These are phyloP conservation scores for Oryza glumipatula DNA, from an alignment of 176 grass and related monocot species.

Conservation along the genomic window DNA sequence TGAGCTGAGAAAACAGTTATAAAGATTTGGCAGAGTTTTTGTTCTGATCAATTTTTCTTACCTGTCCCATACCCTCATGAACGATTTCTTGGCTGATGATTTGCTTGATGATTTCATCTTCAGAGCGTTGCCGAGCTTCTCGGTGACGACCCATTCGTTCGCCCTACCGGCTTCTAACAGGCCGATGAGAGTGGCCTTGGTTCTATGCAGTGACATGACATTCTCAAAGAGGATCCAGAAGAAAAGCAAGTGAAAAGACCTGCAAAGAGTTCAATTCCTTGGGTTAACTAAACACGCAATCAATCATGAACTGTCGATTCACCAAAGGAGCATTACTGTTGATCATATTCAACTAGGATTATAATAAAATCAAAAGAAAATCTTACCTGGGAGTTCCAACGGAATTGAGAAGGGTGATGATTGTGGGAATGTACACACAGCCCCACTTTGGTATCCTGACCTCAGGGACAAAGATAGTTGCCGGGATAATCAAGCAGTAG, in stretches of 20 bases:
- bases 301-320: neutral
- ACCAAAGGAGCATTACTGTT: neutral
- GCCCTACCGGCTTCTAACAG: slow-evolving; percentile 72
- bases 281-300: slow-evolving; percentile 16
- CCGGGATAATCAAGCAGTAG: slow-evolving; percentile 81
- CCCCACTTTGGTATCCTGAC: slow-evolving; percentile 82
- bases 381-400: slow-evolving; percentile 86
- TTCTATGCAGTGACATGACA: slow-evolving; percentile 85
- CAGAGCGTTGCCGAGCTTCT: slow-evolving; percentile 64
- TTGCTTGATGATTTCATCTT: slow-evolving; percentile 60
- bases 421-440: slow-evolving; percentile 70
- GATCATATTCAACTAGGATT: neutral
- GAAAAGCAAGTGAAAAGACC: slow-evolving; percentile 83
- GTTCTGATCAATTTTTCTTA: slow-evolving; percentile 23
- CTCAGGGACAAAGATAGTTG: slow-evolving; percentile 74
- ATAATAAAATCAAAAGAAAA: neutral
- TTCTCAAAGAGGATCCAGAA: slow-evolving; percentile 96
- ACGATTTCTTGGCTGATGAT: slow-evolving; percentile 46
- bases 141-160: slow-evolving; percentile 89
- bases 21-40: neutral
- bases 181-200: slow-evolving; percentile 74
- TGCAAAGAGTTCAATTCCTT: slow-evolving; percentile 15
- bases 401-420: slow-evolving; percentile 80
- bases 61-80: slow-evolving; percentile 75
- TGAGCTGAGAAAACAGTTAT: neutral